phyloP scores from a whole-genome alignment of 306 rosid species.

The Dicorynia guianensis region DNA sequence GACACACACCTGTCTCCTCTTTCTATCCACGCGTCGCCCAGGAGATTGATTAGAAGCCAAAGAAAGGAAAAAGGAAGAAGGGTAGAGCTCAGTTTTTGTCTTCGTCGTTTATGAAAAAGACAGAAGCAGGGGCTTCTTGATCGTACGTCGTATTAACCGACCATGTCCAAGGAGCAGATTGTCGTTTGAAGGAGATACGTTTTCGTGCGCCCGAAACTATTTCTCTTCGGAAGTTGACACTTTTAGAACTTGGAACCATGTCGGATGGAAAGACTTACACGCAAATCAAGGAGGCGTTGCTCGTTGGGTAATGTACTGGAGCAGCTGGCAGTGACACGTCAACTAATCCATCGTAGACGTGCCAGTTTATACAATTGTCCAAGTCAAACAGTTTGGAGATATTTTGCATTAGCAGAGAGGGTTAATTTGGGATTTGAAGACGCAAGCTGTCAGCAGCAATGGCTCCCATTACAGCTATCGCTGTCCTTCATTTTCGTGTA shows the following conservation, averaged over 20 bases:
- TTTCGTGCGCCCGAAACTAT: no score
- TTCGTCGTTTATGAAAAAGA: no score
- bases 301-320: no score
- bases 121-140: no score
- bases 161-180: background rate
- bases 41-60: background rate
- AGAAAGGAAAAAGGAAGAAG: no score
- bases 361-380: background rate
- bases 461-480: conserved; percentile 4
- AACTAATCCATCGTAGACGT: background rate
- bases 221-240: no score
- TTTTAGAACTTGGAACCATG: no score
- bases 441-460: conserved; percentile 18
- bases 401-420: conserved; percentile 9
- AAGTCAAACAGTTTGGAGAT: background rate
- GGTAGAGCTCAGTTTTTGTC: no score
- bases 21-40: conserved; percentile 7
- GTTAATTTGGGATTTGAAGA: conserved; percentile 13
- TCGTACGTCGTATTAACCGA: background rate
- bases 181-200: background rate
- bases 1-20: background rate
- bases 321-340: conserved; percentile 18
- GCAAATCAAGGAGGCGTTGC: conserved; percentile 4
- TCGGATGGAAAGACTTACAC: no score
- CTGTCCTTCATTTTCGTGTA: conserved; percentile 1